These are phyloP conservation scores for Coniochaeta prunicola DNA, from an alignment of 2,329 filamentous ascomycete genomes.

Conservation along the genomic window DNA sequence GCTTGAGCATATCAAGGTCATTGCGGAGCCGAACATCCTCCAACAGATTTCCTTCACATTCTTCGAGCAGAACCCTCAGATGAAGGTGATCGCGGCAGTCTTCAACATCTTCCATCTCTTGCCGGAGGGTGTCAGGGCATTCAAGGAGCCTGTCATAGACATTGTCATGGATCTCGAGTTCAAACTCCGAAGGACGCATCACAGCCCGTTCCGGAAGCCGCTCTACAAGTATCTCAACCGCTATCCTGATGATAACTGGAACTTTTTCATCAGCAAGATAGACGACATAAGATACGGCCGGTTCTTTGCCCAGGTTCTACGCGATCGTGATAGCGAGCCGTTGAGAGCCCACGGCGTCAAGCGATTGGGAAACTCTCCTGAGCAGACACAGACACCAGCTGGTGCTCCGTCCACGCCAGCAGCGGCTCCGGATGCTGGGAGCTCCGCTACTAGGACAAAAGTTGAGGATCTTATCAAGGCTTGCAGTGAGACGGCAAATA, in stretches of 20 bases:
- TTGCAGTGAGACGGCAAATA: constrained; percentile 54
- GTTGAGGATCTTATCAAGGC: constrained; percentile 64
- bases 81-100: constrained; percentile 92
- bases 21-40: constrained; percentile 72
- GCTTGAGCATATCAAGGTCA: constrained; percentile 87
- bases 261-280: constrained; percentile 69
- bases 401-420: background rate
- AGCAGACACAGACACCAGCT: background rate
- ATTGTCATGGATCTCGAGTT: constrained; percentile 85
- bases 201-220: constrained; percentile 85
- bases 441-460: constrained; percentile 23
- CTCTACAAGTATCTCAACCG: constrained; percentile 90
- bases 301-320: constrained; percentile 81
- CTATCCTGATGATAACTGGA: constrained; percentile 83
- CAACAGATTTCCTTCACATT: constrained; percentile 92
- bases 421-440: constrained; percentile 38
- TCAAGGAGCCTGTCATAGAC: constrained; percentile 85
- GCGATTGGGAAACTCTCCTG: background rate
- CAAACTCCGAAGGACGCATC: constrained; percentile 75
- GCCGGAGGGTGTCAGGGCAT: constrained; percentile 79
- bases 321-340: constrained; percentile 64
- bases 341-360: constrained; percentile 60
- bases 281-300: constrained; percentile 83
- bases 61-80: constrained; percentile 84
- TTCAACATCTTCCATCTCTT: constrained; percentile 97